Evolutionary conservation across 257 asterid genomes (phyloP).

Genomic region (Solanum sejunctum): DNA sequence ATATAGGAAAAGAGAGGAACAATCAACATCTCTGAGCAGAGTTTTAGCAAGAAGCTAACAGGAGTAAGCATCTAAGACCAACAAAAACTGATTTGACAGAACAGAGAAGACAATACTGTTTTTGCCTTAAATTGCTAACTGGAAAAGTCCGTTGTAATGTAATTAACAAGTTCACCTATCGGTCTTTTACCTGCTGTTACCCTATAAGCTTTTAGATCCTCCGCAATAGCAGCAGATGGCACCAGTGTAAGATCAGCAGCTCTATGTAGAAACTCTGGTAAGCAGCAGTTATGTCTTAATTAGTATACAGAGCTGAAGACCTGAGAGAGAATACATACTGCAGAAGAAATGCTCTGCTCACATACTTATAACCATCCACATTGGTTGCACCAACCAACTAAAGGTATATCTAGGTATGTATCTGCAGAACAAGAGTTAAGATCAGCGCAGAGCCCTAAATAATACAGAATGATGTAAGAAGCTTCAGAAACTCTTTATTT

Average conservation of each 20-base stretch:
- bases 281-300: not conserved
- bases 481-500: not conserved
- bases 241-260: constrained; percentile 95
- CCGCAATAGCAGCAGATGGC: constrained; percentile 89
- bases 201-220: constrained; percentile 72
- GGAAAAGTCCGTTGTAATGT: not conserved
- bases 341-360: not conserved
- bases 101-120: not conserved
- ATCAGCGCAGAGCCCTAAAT: constrained; percentile 10
- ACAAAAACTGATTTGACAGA: not conserved
- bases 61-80: not conserved
- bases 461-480: not conserved
- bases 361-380: constrained; percentile 91
- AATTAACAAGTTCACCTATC: not conserved
- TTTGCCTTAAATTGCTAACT: not conserved
- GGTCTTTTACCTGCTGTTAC: constrained; percentile 65
- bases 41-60: not conserved
- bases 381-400: constrained; percentile 93
- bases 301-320: not conserved
- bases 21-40: not conserved
- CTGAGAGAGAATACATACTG: not conserved
- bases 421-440: constrained; percentile 31
- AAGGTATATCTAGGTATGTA: constrained; percentile 92
- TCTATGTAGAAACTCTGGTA: constrained; percentile 81
- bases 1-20: not conserved